Evolutionary conservation across 2,329 filamentous ascomycete genomes (phyloP).

Genomic region (Aspergillus sp.): DNA sequence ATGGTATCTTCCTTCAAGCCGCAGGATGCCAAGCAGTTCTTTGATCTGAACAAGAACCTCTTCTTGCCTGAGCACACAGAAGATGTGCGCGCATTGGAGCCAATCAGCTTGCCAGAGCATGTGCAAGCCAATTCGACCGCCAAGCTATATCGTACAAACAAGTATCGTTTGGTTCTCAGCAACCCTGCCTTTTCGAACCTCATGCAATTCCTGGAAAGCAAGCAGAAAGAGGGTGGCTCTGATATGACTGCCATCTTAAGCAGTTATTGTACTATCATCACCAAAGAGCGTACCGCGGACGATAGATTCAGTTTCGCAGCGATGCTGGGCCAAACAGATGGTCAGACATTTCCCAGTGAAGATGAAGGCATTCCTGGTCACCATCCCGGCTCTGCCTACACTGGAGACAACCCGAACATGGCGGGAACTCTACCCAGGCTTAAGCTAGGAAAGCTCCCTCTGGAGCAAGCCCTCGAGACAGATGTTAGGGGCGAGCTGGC

Average conservation of each 20-base stretch:
- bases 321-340: constrained; percentile 58
- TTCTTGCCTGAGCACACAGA: constrained; percentile 80
- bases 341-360: constrained; percentile 62
- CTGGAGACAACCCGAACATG: constrained; percentile 57
- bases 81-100: constrained; percentile 74
- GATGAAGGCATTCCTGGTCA: constrained; percentile 71
- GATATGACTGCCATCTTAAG: constrained; percentile 75
- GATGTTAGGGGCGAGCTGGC: constrained; percentile 86
- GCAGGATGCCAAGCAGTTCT: constrained; percentile 72
- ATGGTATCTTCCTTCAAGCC: constrained; percentile 72
- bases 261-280: constrained; percentile 60
- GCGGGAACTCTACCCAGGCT: constrained; percentile 63
- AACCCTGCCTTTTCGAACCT: constrained; percentile 79
- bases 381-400: constrained; percentile 64
- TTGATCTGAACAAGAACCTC: constrained; percentile 64
- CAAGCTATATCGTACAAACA: constrained; percentile 79
- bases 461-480: constrained; percentile 78
- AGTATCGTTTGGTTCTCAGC: constrained; percentile 88
- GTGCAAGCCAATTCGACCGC: constrained; percentile 74
- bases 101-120: constrained; percentile 75
- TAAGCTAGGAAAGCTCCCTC: constrained; percentile 76
- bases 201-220: constrained; percentile 86
- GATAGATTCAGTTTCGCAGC: constrained; percentile 62
- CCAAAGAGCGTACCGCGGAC: constrained; percentile 59
- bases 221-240: constrained; percentile 75